Base-by-base conservation (phyloP, 73 alveolate genomes). In the Paramecium biaurelia region DNA sequence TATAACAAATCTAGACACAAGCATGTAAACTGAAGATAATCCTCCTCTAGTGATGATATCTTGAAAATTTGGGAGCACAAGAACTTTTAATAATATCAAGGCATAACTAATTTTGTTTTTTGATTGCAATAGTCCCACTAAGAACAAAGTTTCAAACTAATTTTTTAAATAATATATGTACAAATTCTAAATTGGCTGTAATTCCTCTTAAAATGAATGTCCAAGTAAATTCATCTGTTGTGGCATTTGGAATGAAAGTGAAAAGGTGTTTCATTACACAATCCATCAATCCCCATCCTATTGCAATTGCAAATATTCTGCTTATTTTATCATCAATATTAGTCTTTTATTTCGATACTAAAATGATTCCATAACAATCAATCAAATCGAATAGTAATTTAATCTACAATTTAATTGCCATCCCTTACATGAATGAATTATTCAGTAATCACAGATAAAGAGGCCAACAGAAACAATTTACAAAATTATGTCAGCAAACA, bases 171-270 rank as follows among this genome's bases (percentile, higher is more conserved):
- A 38, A 38, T 28, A 12, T 63, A 4, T 53, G 8, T 53, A 70
- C 86, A 34, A 90, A 56, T 18, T 56, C 92, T 45, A 56, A 90
- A 26, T 90, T 90, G 9, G 94, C 94, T 30, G 68, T 34, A 15
- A 92, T 56, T 28, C 93, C 95, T 85, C 94, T 86, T 10, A 76
- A 47, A 30, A 92, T 42, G 59, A 85, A 92, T 34, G 79, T 82
- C 95, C 95, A 92, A 11, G 93, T 92, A 35, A 92, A 92, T 32
- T 92, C 95, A 12, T 93, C 95, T 2, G 85, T 85, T 18, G 93
- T 58, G 5, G 95, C 95, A 85, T 92, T 87, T 14, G 86, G 47
- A n/a, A 86, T 26, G 21, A 92, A 85, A 8, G 92, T 92, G n/a
- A 86, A 49, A 5, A 92, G 67, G 26, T 92, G 92, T 18, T 84